Conservation (phyloP, 1,284 basidiomycete genomes). For the Moesziomyces antarcticus region DNA sequence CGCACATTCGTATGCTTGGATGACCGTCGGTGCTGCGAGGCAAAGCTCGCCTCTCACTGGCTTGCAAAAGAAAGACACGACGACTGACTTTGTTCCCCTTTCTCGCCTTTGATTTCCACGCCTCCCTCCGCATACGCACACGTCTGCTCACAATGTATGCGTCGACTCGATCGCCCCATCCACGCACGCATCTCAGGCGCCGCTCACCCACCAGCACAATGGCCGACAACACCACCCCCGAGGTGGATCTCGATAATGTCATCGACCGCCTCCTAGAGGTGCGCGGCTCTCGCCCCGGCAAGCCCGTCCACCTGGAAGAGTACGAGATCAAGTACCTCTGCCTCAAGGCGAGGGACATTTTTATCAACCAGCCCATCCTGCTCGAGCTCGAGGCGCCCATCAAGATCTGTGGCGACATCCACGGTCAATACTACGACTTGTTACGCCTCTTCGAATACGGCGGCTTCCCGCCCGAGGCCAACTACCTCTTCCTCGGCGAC, state of each 20-base stretch:
- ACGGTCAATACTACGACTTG: conserved; percentile 94
- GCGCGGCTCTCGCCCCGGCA: conserved; percentile 89
- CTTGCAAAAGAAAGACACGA: too few relatives aligned
- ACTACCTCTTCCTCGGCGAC: conserved; percentile 94
- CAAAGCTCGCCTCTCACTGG: too few relatives aligned
- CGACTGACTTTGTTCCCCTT: too few relatives aligned
- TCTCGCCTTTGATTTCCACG: too few relatives aligned
- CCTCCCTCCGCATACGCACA: too few relatives aligned
- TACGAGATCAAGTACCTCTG: conserved; percentile 96
- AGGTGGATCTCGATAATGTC: conserved; percentile 67
- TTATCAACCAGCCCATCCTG: conserved; percentile 93
- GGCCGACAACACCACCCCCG: conserved; percentile 63
- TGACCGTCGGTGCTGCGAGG: too few relatives aligned
- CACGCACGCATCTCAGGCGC: conserved; percentile 14
- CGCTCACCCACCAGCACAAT: conserved; percentile 47
- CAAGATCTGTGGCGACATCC: conserved; percentile 97
- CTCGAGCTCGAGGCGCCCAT: conserved; percentile 94
- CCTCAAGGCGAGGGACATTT: conserved; percentile 93
- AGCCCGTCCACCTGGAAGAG: conserved; percentile 91
- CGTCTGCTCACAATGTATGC: too few relatives aligned
- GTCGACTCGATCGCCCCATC: too few relatives aligned
- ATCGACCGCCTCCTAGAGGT: conserved; percentile 71
- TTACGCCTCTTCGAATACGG: conserved; percentile 93
- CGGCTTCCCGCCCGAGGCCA: conserved; percentile 93
- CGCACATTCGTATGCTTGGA: too few relatives aligned